Evolutionary conservation across 345 rosid species (phyloP).

Genomic region (Brassica napus): Da-Ae NC_063447.1:46193501-46194000

Average conservation of each 20-base stretch:
- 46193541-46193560: constrained; percentile 56
- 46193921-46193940: constrained; percentile 44
- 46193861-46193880: constrained; percentile 41
- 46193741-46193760: constrained; percentile 50
- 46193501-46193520: constrained; percentile 57
- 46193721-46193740: constrained; percentile 55
- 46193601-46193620: constrained; percentile 65
- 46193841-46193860: constrained; percentile 48
- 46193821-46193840: constrained; percentile 46
- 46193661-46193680: constrained; percentile 53
- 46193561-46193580: constrained; percentile 45
- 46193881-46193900: constrained; percentile 47
- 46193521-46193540: constrained; percentile 52
- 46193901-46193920: constrained; percentile 52
- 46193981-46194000: constrained; percentile 49
- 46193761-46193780: too few relatives aligned
- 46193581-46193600: constrained; percentile 49
- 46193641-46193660: constrained; percentile 50
- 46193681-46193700: constrained; percentile 54
- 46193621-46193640: constrained; percentile 52
- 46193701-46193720: constrained; percentile 54
- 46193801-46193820: constrained; percentile 39
- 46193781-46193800: constrained; percentile 28
- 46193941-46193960: constrained; percentile 44
- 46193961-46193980: constrained; percentile 44